Base-by-base conservation (phyloP, 78 protist species). In the Chrysochromulina parva region DNA sequence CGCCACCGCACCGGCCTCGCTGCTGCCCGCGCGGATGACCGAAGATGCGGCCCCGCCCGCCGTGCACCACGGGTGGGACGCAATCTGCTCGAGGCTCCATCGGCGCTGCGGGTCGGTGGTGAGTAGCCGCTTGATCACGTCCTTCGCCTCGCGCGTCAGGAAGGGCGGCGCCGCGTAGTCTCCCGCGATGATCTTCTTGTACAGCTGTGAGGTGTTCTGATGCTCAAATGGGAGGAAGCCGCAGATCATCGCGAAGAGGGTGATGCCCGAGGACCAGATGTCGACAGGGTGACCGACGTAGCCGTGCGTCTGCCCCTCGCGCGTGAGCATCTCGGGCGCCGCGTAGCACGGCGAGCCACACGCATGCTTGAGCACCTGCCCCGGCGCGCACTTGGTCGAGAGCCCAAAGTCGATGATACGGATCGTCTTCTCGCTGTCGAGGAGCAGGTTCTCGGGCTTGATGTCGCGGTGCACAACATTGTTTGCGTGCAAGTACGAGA, bases 331-430 rank as follows among this genome's bases (percentile, higher is more conserved):
- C 66, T 94, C 96, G 0, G 96, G 96, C 17, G 94, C 94, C 2
- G 96, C 94, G 85, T 94, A 94, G 84, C 88, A 88, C 9, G 96
- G 96, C 22, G 94, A 91, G 52, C 96, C 96, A 28, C 96, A 94
- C 65, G 92, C 92, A 1, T 88, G 91, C 67, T 57, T 50, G 24
- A 91, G 80, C 60, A 66, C 17, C 38, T 74, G 66, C 24, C 92
- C 94, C 20, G 11, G 20, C 52, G 88, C 47, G 78, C 74, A 76
- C 47, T 38, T 7, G 38, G 66, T 57, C 48, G 74, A 50, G 65
- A 92, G 69, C 47, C 94, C 94, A 52, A 92, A 92, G 86, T 88
- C 93, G 28, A 78, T 85, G 81, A 89, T 89, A 28, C 53, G 17
- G 82, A 89, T 53, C 24, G 7, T 58, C 50, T 28, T 62, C 19